These are phyloP conservation scores for Sarcodon aspratus DNA, from an alignment of 768 basidiomycete species.

Conservation along the genomic window DNA sequence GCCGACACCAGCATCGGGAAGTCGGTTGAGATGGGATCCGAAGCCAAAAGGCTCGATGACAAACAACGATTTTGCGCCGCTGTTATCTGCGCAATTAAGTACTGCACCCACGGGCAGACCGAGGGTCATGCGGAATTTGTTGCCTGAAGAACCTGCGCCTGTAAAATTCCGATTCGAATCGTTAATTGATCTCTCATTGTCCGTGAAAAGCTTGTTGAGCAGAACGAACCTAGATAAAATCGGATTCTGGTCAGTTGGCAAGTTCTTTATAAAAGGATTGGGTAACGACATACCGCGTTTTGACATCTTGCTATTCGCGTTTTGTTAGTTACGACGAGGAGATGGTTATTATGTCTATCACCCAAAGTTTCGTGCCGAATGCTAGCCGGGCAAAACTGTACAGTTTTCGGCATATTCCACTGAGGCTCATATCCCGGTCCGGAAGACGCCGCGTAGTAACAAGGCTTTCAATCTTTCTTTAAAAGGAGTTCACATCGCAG, in stretches of 20 bases:
- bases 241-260: background rate
- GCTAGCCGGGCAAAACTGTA: too few species aligned
- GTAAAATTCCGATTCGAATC: background rate
- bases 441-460: too few species aligned
- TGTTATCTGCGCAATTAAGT: slow-evolving; percentile 98
- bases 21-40: slow-evolving; percentile 93
- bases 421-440: too few species aligned
- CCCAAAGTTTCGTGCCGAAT: too few species aligned
- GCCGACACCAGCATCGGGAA: slow-evolving; percentile 91
- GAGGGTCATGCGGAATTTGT: slow-evolving; percentile 92
- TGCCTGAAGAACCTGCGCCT: slow-evolving; percentile 69
- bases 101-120: slow-evolving; percentile 93
- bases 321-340: too few species aligned
- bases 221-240: background rate
- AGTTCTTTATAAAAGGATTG: background rate
- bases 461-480: too few species aligned
- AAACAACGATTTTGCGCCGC: slow-evolving; percentile 92
- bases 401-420: too few species aligned
- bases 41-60: slow-evolving; percentile 93
- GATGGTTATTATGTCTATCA: too few species aligned
- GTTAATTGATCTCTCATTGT: background rate
- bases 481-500: too few species aligned
- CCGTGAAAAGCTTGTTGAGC: background rate
- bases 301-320: background rate
- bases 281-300: background rate